These are phyloP conservation scores for Komagataella kurtzmanii DNA, from an alignment of 805 yeast genomes.

Conservation along the genomic window DNA sequence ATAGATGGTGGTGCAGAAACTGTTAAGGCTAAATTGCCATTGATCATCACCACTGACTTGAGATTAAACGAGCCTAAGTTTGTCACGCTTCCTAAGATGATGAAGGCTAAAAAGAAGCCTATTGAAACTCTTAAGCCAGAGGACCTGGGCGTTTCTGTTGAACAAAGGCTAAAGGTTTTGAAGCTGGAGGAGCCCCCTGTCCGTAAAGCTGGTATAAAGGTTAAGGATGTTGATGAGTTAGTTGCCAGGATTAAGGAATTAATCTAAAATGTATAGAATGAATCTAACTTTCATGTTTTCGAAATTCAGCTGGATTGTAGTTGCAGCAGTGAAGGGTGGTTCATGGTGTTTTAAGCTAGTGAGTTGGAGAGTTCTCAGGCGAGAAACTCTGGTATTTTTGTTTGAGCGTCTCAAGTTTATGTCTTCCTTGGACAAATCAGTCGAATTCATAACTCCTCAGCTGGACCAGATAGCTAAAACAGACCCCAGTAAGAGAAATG, in stretches of 20 bases:
- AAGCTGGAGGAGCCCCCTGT: slow-evolving; percentile 78
- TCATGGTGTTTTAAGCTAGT: too few relatives aligned
- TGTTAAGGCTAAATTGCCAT: slow-evolving; percentile 63
- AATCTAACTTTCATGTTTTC: neutral
- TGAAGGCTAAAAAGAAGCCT: slow-evolving; percentile 98
- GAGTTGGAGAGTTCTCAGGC: slow-evolving; percentile 29
- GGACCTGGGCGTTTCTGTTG: slow-evolving; percentile 60
- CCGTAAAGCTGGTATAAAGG: slow-evolving; percentile 73
- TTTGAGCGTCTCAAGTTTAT: neutral
- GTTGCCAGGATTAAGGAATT: slow-evolving; percentile 59
- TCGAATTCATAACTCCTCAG: slow-evolving; percentile 16
- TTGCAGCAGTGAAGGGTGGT: too few relatives aligned
- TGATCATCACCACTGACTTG: slow-evolving; percentile 84
- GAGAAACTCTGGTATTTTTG: slow-evolving; percentile 21
- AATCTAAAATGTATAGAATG: neutral
- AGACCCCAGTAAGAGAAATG: slow-evolving; percentile 9
- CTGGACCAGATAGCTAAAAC: slow-evolving; percentile 12
- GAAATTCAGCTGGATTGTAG: neutral
- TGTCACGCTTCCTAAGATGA: slow-evolving; percentile 89
- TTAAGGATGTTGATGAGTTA: slow-evolving; percentile 71
- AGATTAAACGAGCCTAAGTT: slow-evolving; percentile 92
- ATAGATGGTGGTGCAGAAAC: slow-evolving; percentile 92
- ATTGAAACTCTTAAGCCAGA: slow-evolving; percentile 47
- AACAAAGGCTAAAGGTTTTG: slow-evolving; percentile 51
- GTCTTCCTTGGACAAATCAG: slow-evolving; percentile 8